A percentile compares a stretch with the other conserved stretches of the same genome.
Evolutionary conservation across 1,139 yeast genomes (phyloP).

Genomic region (Candida sp.): DNA sequence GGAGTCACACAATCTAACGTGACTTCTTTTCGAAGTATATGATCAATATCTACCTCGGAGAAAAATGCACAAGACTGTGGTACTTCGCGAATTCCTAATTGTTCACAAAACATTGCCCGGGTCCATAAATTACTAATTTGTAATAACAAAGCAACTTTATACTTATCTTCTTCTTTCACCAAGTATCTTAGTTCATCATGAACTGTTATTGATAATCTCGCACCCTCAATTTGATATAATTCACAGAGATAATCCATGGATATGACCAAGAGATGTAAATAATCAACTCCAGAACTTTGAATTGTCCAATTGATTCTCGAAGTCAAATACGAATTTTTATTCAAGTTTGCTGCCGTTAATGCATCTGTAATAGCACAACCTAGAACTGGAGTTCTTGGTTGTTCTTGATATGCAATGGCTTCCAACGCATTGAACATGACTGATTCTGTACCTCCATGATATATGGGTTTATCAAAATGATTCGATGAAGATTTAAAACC

Average conservation of each 20-base stretch:
- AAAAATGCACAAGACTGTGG: conserved; percentile 97
- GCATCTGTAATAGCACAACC: conserved; percentile 96
- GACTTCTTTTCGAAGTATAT: conserved; percentile 85
- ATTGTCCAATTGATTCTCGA: conserved; percentile 97
- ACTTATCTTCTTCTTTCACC: conserved; percentile 68
- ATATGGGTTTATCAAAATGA: conserved; percentile 19
- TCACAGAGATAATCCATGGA: conserved; percentile 83
- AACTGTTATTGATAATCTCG: conserved; percentile 81
- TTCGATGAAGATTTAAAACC: conserved; percentile 45
- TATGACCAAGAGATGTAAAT: conserved; percentile 77
- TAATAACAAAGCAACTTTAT: conserved; percentile 74
- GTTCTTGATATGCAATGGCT: conserved; percentile 77
- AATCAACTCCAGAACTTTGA: conserved; percentile 98
- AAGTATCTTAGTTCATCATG: conserved; percentile 93
- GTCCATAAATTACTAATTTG: conserved; percentile 96
- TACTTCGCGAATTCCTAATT: conserved; percentile 81
- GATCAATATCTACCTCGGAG: conserved; percentile 90
- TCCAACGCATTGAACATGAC: conserved; percentile 88
- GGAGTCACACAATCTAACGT: conserved; percentile 88
- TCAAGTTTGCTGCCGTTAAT: conserved; percentile 61
- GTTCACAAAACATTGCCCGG: conserved; percentile 92
- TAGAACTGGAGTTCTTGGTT: conserved; percentile 85
- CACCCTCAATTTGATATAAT: conserved; percentile 58
- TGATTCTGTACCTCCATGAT: conserved; percentile 95
- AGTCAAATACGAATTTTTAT: conserved; percentile 68